Base-by-base conservation (phyloP, 768 basidiomycete genomes). In the Russula virescens region DNA sequence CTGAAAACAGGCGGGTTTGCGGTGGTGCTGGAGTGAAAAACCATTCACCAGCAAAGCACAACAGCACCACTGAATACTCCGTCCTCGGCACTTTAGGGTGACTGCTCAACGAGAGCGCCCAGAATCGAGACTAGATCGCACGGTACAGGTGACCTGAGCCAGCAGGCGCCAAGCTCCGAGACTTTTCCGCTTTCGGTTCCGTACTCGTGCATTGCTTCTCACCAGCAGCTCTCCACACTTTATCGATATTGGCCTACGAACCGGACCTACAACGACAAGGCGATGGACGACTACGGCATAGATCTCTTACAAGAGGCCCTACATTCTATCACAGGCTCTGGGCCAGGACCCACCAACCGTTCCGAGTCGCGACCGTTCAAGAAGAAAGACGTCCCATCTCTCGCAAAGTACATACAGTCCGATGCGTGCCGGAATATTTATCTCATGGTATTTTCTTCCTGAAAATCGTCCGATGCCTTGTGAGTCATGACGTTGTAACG, bases 331-430 rank as follows among this genome's bases (percentile, higher is more conserved):
- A 3, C 18, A 16, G 13, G 5, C 34, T 40, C 35, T 14, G 6
- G 52, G 31, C 23, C 14, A 43, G 42, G 42, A 11, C 8, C 42
- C 42, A 43, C 42, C 18, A 18, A 18, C 42, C 4, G 13, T 38
- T 38, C 42, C 42, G 42, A 40, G 11, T 26, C 53, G 26, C 58
- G 21, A 28, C 58, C 40, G 23, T 64, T 66, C 35, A 38, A 58
- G 28, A 50, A 28, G 31, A 66, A 66, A 42, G 62, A 69, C 48
- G 47, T 69, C 0, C 43, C 60, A 25, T 66, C 68, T 21, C 50
- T 74, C 16, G 73, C 74, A 6, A 61, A 69, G 40, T 74, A 71
- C 61, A 70, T 74, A 25, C 60, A 71, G 46, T 71, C 71, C 3
- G 68, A 71, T 40, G 53, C 66, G 28, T 74, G 73, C 64, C 68